Conservation (phyloP, 106 monocot species). For the Phalaenopsis equestris region DNA sequence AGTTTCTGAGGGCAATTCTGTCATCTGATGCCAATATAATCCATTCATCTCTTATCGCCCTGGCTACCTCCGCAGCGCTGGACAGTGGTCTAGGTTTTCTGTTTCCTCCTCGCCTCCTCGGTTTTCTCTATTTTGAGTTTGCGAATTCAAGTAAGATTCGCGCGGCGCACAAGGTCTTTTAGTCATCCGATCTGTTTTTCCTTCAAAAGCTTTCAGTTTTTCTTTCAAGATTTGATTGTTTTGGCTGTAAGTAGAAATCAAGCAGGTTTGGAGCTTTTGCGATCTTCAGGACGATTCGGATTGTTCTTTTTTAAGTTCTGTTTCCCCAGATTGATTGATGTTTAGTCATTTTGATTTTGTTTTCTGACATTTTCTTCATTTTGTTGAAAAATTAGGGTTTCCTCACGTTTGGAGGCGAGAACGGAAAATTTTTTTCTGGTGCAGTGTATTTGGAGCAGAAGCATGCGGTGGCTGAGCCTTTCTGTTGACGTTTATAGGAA, state of each 20-base stretch:
- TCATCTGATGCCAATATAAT: background rate
- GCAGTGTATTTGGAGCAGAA: background rate
- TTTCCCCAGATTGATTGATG: background rate
- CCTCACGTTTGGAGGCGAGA: no score
- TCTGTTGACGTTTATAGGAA: constrained; percentile 52
- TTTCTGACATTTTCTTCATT: background rate
- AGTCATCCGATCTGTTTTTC: background rate
- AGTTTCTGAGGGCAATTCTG: background rate
- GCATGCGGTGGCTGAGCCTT: constrained; percentile 64
- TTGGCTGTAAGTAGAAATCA: background rate
- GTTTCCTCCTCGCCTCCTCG: no score
- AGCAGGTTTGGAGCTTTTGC: background rate
- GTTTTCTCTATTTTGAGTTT: background rate
- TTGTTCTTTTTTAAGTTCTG: background rate
- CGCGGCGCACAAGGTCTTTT: background rate
- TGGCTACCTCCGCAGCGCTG: background rate
- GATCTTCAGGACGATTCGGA: background rate
- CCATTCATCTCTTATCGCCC: background rate
- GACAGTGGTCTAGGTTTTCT: background rate
- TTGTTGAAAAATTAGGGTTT: no score
- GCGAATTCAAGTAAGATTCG: background rate
- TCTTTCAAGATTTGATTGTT: background rate
- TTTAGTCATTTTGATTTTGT: background rate
- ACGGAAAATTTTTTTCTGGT: no score
- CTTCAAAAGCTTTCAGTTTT: background rate